Conservation (phyloP, 2,329 filamentous ascomycete species). For the Arthrinium puccinioides region DNA sequence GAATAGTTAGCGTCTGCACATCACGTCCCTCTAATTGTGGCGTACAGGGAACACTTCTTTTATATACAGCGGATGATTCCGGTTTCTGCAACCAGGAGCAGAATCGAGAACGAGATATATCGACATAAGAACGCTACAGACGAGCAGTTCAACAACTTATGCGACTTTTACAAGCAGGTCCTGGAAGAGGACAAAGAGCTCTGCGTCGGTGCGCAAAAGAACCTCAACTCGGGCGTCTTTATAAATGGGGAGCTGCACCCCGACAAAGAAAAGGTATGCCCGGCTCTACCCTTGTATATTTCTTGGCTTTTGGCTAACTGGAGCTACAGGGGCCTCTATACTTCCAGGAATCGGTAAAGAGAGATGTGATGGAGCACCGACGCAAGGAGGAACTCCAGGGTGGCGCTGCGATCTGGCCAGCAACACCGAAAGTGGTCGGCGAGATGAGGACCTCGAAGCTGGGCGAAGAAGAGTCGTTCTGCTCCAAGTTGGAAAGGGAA, state of each 20-base stretch:
- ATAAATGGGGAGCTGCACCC: conserved; percentile 45
- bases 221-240: conserved; percentile 42
- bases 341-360: conserved; percentile 19
- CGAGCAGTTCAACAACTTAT: conserved; percentile 37
- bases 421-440: conserved; percentile 14
- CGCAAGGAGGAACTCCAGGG: conserved; percentile 12
- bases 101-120: conserved; percentile 44
- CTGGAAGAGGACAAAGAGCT: conserved; percentile 44
- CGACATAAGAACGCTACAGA: conserved; percentile 38
- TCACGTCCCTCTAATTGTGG: no score
- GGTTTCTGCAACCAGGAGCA: conserved; percentile 29
- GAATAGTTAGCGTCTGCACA: no score
- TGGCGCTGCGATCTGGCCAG: conserved; percentile 23
- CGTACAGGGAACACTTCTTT: conserved; percentile 35
- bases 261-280: conserved; percentile 32
- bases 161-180: conserved; percentile 42
- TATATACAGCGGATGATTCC: conserved; percentile 45
- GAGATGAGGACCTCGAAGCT: conserved; percentile 15
- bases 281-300: not conserved
- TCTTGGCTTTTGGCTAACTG: not conserved
- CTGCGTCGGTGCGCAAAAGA: conserved; percentile 40
- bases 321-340: conserved; percentile 1
- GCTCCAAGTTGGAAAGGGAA: conserved; percentile 13
- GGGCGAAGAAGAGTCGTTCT: conserved; percentile 20
- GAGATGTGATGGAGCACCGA: conserved; percentile 19